Percentiles rank a stretch among this genome's conserved stretches.
phyloP scores from a whole-genome alignment of 768 basidiomycete genomes.

The Mycena capillaripes region DNA sequence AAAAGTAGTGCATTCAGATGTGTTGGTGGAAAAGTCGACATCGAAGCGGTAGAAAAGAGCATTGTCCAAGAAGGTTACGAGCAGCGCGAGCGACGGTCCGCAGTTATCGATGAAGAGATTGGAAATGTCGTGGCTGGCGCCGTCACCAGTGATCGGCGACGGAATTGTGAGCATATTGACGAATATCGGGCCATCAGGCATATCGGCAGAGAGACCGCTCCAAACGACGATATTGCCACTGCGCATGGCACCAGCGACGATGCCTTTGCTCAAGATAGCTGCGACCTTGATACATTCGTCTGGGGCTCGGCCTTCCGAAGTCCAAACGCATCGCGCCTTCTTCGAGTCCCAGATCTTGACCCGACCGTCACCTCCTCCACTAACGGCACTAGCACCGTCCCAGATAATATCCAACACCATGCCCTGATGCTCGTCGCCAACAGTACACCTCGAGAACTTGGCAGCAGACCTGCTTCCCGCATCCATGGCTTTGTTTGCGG shows the following conservation, averaged over 20 bases:
- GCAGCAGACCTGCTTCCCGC: slow-evolving; percentile 57
- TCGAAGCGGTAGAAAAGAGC: slow-evolving; percentile 66
- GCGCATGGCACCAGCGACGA: slow-evolving; percentile 63
- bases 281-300: slow-evolving; percentile 69
- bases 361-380: slow-evolving; percentile 72
- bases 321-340: slow-evolving; percentile 72
- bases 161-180: slow-evolving; percentile 51
- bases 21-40: slow-evolving; percentile 48
- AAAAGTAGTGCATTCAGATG: slow-evolving; percentile 56
- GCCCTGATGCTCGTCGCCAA: slow-evolving; percentile 76
- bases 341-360: slow-evolving; percentile 83
- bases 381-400: slow-evolving; percentile 61
- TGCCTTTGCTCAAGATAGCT: slow-evolving; percentile 55
- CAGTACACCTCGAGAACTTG: slow-evolving; percentile 61
- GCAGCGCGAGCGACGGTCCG: slow-evolving; percentile 49
- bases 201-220: slow-evolving; percentile 55
- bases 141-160: slow-evolving; percentile 48
- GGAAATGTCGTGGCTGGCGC: slow-evolving; percentile 30
- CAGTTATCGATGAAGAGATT: slow-evolving; percentile 46
- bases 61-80: slow-evolving; percentile 67
- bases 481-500: slow-evolving; percentile 72
- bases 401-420: slow-evolving; percentile 69
- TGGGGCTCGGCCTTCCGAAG: slow-evolving; percentile 58
- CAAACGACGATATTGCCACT: slow-evolving; percentile 74
- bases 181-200: slow-evolving; percentile 37